Evolutionary conservation across 495 filamentous ascomycete species (phyloP), one percentile per base, ranked within the genome.

Genomic region (Lichenothelia convexa): DNA sequence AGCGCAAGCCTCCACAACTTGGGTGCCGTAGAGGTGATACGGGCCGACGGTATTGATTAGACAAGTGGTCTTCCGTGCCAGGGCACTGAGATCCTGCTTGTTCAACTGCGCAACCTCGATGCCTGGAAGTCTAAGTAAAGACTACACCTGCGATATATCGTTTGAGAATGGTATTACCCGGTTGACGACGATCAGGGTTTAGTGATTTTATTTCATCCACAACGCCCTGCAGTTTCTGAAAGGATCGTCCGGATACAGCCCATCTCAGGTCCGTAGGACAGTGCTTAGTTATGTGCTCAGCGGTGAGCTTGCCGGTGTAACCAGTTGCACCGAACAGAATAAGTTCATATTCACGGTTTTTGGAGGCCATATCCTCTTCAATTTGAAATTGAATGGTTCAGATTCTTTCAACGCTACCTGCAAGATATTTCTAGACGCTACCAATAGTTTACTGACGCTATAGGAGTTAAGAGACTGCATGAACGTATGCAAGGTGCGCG

Each of bases 41-140:
- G 87, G 87, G 0, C 87, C 87, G 21, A 93, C 71, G 30, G 80
- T 83, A 35, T 80, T 79, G 51, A 95, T 78, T 19, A 95, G 54
- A 29, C 87, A 46, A 36, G 64, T 72, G 4, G 82, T 85, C 50
- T 80, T 89, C 49, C 70, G 69, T 4, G 72, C 77, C 21, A 95
- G 63, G 12, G 55, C 51, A 19, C 61, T 50, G n/a, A 93, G 57
- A 16, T 83, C 70, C 8, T 61, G 53, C 34, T 68, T 61, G 30
- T 68, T 64, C n/a, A 89, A 63, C 34, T 70, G 63, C 27, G 71
- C 71, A 35, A 70, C 57, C 45, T 85, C 67, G 39, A 79, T 68
- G 18, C 55, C 73, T 78, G 42, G 21, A 18, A 50, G 33, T 34
- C 22, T 47, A 21, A 42, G 33, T 29, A 30, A 31, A 35, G 13